These are phyloP conservation scores for Arachis monticola DNA, from an alignment of 331 rosid genomes.

Conservation along the genomic window DNA sequence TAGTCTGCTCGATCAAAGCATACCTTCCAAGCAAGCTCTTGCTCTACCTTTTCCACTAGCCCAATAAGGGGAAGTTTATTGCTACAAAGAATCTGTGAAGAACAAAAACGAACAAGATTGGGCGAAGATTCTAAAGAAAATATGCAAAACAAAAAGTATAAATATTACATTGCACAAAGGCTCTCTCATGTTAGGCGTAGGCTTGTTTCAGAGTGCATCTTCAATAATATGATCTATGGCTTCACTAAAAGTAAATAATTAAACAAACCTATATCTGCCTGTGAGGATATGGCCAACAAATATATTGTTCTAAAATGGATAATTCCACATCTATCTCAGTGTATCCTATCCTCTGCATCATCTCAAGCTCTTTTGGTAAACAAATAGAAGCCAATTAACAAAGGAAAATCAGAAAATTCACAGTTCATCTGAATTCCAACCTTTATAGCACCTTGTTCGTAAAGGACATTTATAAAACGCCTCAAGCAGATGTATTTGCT, in stretches of 20 bases:
- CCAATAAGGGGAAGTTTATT: conserved; percentile 91
- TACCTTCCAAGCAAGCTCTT: conserved; percentile 98
- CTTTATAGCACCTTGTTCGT: conserved; percentile 82
- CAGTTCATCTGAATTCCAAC: conserved; percentile 61
- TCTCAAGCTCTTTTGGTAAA: background rate
- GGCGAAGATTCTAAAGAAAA: conserved; percentile 7
- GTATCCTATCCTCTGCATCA: background rate
- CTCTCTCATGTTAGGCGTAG: background rate
- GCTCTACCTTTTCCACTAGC: conserved; percentile 87
- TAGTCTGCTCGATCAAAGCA: conserved; percentile 31
- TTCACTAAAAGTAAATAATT: conserved; percentile 14
- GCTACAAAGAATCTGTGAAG: conserved; percentile 79
- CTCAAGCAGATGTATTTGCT: conserved; percentile 90
- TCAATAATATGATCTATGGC: background rate
- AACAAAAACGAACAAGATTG: conserved; percentile 16
- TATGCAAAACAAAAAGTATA: background rate
- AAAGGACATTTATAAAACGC: conserved; percentile 88
- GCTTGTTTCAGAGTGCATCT: background rate
- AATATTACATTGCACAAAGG: background rate
- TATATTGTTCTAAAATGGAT: background rate
- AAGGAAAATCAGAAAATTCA: conserved; percentile 28
- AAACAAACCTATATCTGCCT: conserved; percentile 25
- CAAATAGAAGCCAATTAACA: conserved; percentile 22
- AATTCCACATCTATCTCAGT: conserved; percentile 11
- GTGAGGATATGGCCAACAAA: conserved; percentile 21